Base-by-base conservation (phyloP, 1,284 basidiomycete species). In the Cryptococcus amylolentus region DNA sequence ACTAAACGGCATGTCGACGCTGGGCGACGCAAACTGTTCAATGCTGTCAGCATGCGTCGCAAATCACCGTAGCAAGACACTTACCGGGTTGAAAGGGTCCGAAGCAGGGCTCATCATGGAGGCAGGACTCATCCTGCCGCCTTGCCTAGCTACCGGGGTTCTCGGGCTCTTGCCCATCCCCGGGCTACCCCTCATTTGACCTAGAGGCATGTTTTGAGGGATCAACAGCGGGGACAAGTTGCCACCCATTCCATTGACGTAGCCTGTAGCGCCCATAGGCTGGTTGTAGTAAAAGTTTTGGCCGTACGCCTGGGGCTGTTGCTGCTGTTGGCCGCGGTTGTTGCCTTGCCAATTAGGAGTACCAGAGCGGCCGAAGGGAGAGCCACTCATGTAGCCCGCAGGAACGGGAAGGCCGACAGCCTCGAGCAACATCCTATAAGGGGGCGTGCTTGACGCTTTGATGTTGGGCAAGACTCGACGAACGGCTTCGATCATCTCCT, bases 331-430 rank as follows among this genome's bases (percentile, higher is more conserved):
- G 41, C 31, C 31, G 31, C 31, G 31, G 31, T 35, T 12, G 27
- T 39, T 47, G 55, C 41, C 20, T 39, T 56, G 50, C 56, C 56
- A 57, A 5, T 50, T 16, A 3, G 49, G 39, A 18, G 56, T 51
- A 2, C 14, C 28, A 5, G 16, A 14, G 7, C 55, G 49, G 5
- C 57, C 58, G 44, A 57, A 57, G 6, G 52, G 51, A 6, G 57
- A 52, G 16, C 48, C 47, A 12, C 51, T 52, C 28, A 53, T 53
- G 39, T 58, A 58, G 38, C 55, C 58, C 9, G 70, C 58, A 0
- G 89, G 89, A 41, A 92, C 87, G 7, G 91, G 90, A 49, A 97
- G 78, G 12, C 93, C 93, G 62, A 96, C 90, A 78, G 95, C 92
- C 75, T 96, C 91, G 55, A 95, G 90, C 49, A 97, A 81, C 52